Evolutionary conservation across 1,284 basidiomycete species (phyloP).

Genomic region (Phylloporus sp.): DNA sequence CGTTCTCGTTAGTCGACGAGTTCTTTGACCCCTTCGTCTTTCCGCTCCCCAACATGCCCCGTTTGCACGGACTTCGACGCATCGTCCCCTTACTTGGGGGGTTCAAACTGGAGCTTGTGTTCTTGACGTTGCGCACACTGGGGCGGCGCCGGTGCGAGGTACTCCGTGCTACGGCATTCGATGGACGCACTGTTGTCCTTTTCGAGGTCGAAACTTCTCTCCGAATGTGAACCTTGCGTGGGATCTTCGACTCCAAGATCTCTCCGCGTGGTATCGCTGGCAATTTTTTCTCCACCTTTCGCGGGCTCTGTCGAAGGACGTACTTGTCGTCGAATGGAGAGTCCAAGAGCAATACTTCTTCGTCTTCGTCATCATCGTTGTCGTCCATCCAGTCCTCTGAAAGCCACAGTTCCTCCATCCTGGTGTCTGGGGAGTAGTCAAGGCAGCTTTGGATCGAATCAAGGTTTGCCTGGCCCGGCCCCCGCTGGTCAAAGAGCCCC

Average conservation of each 20-base stretch:
- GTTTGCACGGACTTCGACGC: constrained; percentile 33
- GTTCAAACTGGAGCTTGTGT: not conserved
- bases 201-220: constrained; percentile 22
- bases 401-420: constrained; percentile 1
- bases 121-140: constrained; percentile 24
- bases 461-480: constrained; percentile 29
- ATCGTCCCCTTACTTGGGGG: constrained; percentile 25
- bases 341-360: constrained; percentile 19
- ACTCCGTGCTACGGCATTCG: constrained; percentile 2
- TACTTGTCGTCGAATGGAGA: constrained; percentile 32
- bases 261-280: constrained; percentile 15
- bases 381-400: constrained; percentile 33
- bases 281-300: constrained; percentile 22
- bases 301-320: constrained; percentile 13
- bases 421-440: constrained; percentile 32
- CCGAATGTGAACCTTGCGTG: constrained; percentile 21
- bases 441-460: constrained; percentile 28
- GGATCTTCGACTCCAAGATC: not conserved
- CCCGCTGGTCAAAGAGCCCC: constrained; percentile 35
- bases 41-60: constrained; percentile 22
- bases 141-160: constrained; percentile 18
- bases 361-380: constrained; percentile 34
- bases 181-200: constrained; percentile 4
- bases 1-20: constrained; percentile 21
- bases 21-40: constrained; percentile 17